Evolutionary conservation across 139 green algal species (phyloP).

Genomic region (Tetradesmus obliquus): DNA sequence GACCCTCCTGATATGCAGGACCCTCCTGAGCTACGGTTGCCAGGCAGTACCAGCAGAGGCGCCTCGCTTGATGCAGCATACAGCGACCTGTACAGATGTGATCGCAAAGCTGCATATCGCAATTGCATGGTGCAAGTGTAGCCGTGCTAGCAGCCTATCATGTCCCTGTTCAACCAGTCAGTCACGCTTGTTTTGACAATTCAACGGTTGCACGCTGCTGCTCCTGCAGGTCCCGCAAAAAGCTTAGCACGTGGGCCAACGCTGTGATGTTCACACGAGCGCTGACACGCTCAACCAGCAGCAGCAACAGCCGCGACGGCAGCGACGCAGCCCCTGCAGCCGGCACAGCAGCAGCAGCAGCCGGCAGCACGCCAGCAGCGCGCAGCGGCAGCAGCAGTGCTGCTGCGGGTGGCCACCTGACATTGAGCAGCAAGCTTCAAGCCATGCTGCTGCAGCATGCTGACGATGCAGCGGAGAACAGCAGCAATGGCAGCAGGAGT

Average conservation of each 20-base stretch:
- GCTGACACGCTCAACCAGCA: neutral
- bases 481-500: too few relatives aligned
- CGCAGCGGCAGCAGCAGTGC: neutral
- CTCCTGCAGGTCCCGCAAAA: neutral
- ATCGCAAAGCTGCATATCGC: too few relatives aligned
- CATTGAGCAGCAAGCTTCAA: too few relatives aligned
- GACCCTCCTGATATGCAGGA: too few relatives aligned
- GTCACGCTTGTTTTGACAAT: neutral
- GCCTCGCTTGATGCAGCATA: too few relatives aligned
- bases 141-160: neutral
- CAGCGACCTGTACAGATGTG: too few relatives aligned
- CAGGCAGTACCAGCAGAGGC: too few relatives aligned
- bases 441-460: too few relatives aligned
- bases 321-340: neutral
- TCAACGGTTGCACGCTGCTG: neutral
- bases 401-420: too few relatives aligned
- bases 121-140: too few relatives aligned
- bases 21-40: too few relatives aligned
- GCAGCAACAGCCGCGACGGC: neutral
- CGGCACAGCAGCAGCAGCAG: neutral
- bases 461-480: too few relatives aligned
- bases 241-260: neutral
- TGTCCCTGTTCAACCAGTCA: neutral
- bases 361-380: neutral
- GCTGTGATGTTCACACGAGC: slow-evolving; percentile 1